Evolutionary conservation across 768 basidiomycete species (phyloP), one percentile per base, ranked within the genome.

Genomic region (Cystofilobasidium macerans): DNA sequence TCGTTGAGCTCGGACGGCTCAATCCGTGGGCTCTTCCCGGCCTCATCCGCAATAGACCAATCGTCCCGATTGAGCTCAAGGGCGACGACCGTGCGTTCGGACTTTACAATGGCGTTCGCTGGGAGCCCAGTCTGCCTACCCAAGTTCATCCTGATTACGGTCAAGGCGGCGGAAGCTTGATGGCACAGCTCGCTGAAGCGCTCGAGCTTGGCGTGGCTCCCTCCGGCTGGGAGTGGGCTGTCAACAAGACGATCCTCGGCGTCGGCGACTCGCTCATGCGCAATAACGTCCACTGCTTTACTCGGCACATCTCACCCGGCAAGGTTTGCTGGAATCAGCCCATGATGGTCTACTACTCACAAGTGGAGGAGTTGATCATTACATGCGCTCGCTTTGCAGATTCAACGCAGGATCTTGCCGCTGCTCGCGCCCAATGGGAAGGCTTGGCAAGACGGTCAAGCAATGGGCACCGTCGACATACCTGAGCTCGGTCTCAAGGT

Each of bases 211-310:
- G 40, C 2, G 22, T 3, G 7, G 38, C 45, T 8, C 65, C 59
- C 1, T 47, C 26, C 1, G 65, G 38, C n/a, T 62, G 62, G 40
- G 51, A 57, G 18, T 67, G 65, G 65, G 65, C 59, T 2, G 28
- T 38, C 14, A 62, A 62, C 53, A 67, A 67, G 54, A 67, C 65
- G 60, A 57, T 67, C 53, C 59, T 67, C 18, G 65, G 58, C 14
- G 62, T 67, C 60, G 65, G 65, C 40, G 65, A 67, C 54, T 57
- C 53, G 11, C 32, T 67, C n/a, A 67, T 61, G 58, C 38, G 65
- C 13, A 67, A 67, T 32, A 61, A 67, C 42, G 30, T 67, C n/a
- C n/a, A 42, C 48, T 61, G 24, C 60, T 67, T 67, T 26, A 18
- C 59, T 20, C 32, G 45, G 28, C 65, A 67, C 22, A 36, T 67